Conservation (phyloP, 2,329 filamentous ascomycete species). For the Elsinoe australis region DNA sequence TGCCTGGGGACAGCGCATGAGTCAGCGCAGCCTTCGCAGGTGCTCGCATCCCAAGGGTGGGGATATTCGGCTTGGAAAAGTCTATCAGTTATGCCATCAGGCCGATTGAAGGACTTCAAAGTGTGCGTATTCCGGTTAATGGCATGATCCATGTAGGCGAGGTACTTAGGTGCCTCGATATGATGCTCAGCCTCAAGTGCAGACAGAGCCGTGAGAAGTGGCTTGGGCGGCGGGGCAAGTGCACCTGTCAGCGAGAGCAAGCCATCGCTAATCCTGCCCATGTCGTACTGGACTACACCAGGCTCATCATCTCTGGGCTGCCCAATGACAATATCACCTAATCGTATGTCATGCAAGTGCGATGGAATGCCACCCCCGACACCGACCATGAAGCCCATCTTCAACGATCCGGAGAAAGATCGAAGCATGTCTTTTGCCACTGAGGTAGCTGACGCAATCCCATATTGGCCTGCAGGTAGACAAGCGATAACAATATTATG, state of each 20-base stretch:
- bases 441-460: constrained; percentile 19
- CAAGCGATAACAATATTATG: constrained; percentile 26
- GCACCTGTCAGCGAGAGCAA: background rate
- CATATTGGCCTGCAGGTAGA: constrained; percentile 21
- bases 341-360: constrained; percentile 22
- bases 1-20: background rate
- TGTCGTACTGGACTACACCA: constrained; percentile 26
- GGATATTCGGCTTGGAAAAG: background rate
- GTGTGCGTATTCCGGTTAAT: background rate
- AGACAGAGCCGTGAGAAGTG: background rate
- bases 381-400: constrained; percentile 23
- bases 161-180: background rate
- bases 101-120: background rate
- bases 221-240: background rate
- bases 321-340: constrained; percentile 28
- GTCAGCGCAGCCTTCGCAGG: background rate
- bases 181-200: background rate
- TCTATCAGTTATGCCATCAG: background rate
- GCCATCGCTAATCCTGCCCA: constrained; percentile 21
- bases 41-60: no score
- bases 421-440: constrained; percentile 19
- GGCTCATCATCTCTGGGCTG: constrained; percentile 19
- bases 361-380: constrained; percentile 25
- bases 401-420: constrained; percentile 15
- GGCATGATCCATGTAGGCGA: background rate